Evolutionary conservation across 495 filamentous ascomycete species (phyloP), one percentile per base, ranked within the genome.

Genomic region (Thermothielavioides terrestris): DNA sequence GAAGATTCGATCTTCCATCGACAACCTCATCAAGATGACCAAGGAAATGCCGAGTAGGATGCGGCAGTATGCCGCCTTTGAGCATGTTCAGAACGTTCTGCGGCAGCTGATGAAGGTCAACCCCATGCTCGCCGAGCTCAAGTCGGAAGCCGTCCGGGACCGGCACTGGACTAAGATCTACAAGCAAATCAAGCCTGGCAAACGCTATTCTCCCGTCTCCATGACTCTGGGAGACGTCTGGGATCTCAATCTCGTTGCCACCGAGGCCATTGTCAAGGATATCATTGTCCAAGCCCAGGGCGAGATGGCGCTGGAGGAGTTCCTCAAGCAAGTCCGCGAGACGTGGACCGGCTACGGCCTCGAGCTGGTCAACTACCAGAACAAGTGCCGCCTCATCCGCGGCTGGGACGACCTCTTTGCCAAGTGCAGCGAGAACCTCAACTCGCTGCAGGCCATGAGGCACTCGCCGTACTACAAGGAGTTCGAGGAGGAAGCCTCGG

Each of bases 31-130:
- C 62, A 95, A 94, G 70, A 92, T 95, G 84, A 95, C 89, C 39
- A 99, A 95, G 71, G 90, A 97, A 51, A 99, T 99, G 92, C 92
- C 92, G 0, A 94, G 88, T 66, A 82, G 92, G 37, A 99, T 97
- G 94, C 82, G 92, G 40, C 92, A 99, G 59, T 99, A 99, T 66
- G 92, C 92, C 54, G 94, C 92, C 11, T 99, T 99, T 64, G 92
- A 97, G 66, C 90, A 99, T 58, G 86, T 97, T 27, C 92, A 99
- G 59, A 86, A 81, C 50, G 83, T 91, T 22, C 77, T 97, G n/a
- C 85, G 88, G 8, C 79, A 87, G 56, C 73, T 90, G 20, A 73
- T 95, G 57, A 96, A 95, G 65, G 86, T 90, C 54, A 99, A 96
- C 59, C 73, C 82, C 14, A 72, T 97, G 21, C 73, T 99, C 5